phyloP scores from a whole-genome alignment of 192 early-diverging fungal species.

The Backusella luteola region DNA sequence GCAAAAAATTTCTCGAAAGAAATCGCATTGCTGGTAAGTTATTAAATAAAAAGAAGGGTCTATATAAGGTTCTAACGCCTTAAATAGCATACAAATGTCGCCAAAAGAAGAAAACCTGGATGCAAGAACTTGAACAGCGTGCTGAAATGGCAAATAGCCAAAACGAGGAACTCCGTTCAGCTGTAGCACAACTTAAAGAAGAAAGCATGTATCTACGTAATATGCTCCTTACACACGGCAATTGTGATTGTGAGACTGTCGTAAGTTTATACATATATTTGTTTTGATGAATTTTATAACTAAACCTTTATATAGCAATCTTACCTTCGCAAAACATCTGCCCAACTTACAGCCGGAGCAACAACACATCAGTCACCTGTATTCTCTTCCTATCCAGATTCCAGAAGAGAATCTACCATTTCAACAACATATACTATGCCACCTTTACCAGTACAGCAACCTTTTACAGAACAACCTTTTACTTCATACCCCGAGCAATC shows the following conservation, averaged over 20 bases:
- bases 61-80: not conserved
- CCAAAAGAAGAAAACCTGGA: slow-evolving; percentile 41
- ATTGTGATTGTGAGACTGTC: slow-evolving; percentile 31
- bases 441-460: not conserved
- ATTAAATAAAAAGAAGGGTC: not conserved
- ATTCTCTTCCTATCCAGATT: not conserved
- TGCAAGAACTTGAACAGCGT: slow-evolving; percentile 31
- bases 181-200: slow-evolving; percentile 28
- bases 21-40: slow-evolving; percentile 30
- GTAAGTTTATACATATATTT: not conserved
- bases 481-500: not conserved
- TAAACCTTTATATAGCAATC: not conserved
- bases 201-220: slow-evolving; percentile 34
- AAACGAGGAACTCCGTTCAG: slow-evolving; percentile 26
- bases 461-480: not conserved
- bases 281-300: not conserved
- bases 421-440: not conserved
- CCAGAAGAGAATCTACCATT: not conserved
- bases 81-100: slow-evolving; percentile 35
- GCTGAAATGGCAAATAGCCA: slow-evolving; percentile 24
- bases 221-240: slow-evolving; percentile 30
- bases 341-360: not conserved
- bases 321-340: slow-evolving; percentile 22
- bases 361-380: not conserved
- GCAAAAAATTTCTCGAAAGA: slow-evolving; percentile 25